Conservation (phyloP, 179 eudicot species). For the Beta corolliflora region DNA sequence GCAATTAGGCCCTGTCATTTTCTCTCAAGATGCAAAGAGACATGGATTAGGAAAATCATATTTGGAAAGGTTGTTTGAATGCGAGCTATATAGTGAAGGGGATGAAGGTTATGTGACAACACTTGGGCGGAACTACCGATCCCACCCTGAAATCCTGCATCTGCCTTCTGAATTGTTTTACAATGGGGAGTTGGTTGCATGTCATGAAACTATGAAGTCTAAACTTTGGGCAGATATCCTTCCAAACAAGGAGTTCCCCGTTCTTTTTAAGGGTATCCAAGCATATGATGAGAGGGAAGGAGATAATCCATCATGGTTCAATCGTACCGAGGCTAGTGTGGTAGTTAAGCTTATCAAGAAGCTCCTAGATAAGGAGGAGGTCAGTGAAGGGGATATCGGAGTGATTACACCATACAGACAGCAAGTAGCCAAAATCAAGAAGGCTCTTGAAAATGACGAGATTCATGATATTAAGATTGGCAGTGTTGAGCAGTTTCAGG, state of each 20-base stretch:
- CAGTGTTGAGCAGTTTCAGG: conserved; percentile 96
- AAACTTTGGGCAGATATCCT: conserved; percentile 58
- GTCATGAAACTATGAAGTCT: conserved; percentile 37
- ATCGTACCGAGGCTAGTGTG: conserved; percentile 87
- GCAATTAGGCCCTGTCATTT: conserved; percentile 89
- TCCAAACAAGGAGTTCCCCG: conserved; percentile 71
- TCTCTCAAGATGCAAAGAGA: conserved; percentile 61
- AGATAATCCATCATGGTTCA: conserved; percentile 94
- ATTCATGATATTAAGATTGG: conserved; percentile 63
- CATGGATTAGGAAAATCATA: conserved; percentile 73
- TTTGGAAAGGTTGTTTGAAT: conserved; percentile 71
- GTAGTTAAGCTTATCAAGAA: conserved; percentile 61
- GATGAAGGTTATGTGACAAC: conserved; percentile 67
- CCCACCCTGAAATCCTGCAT: conserved; percentile 70
- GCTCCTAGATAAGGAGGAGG: conserved; percentile 37
- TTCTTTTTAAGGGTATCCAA: conserved; percentile 81
- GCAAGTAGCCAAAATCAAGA: conserved; percentile 72
- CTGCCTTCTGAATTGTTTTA: conserved; percentile 85
- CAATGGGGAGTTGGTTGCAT: conserved; percentile 57
- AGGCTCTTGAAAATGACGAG: conserved; percentile 56
- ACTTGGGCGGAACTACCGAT: conserved; percentile 69
- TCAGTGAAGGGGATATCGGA: conserved; percentile 66
- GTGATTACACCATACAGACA: conserved; percentile 91
- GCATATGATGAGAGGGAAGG: conserved; percentile 93
- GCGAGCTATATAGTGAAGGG: conserved; percentile 45